phyloP scores from a whole-genome alignment of 176 grass and related monocot species.

The Guadua angustifolia region DNA sequence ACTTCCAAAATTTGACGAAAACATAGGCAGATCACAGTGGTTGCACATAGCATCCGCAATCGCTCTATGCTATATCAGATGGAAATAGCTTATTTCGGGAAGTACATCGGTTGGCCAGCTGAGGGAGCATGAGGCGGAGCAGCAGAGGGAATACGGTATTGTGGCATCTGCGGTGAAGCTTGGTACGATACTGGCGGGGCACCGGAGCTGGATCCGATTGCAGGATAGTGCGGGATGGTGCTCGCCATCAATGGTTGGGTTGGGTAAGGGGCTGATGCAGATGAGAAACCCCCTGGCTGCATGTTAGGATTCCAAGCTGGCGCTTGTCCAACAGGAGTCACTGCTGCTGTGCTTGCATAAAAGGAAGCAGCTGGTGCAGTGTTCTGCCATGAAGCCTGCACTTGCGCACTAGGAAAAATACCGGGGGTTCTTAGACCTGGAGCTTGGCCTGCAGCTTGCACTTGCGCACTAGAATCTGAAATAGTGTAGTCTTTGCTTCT shows the following conservation, averaged over 20 bases:
- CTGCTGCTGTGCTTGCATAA: constrained; percentile 50
- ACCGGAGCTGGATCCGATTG: constrained; percentile 41
- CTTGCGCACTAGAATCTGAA: constrained; percentile 48
- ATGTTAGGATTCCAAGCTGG: constrained; percentile 70
- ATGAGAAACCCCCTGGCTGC: constrained; percentile 51
- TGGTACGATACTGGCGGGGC: constrained; percentile 42
- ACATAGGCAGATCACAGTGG: constrained; percentile 14
- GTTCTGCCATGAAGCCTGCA: constrained; percentile 63
- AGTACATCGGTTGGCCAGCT: constrained; percentile 48
- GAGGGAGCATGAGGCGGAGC: constrained; percentile 36
- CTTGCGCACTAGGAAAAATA: neutral
- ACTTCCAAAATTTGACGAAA: constrained; percentile 42
- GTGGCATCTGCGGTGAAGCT: constrained; percentile 51
- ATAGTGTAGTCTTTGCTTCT: constrained; percentile 89
- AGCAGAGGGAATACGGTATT: constrained; percentile 49
- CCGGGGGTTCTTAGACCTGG: constrained; percentile 36
- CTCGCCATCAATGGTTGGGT: constrained; percentile 46
- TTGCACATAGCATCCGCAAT: neutral
- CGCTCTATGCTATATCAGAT: constrained; percentile 35
- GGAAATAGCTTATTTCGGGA: constrained; percentile 44
- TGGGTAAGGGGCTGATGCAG: constrained; percentile 44
- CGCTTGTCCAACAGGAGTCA: constrained; percentile 53
- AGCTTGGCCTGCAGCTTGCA: constrained; percentile 50
- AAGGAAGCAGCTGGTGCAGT: constrained; percentile 48
- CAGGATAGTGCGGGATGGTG: constrained; percentile 44